Percentiles rank a stretch among this genome's conserved stretches.
Conservation (phyloP, 1,284 basidiomycete genomes). For the Microbotryum silenes-acaulis region DNA sequence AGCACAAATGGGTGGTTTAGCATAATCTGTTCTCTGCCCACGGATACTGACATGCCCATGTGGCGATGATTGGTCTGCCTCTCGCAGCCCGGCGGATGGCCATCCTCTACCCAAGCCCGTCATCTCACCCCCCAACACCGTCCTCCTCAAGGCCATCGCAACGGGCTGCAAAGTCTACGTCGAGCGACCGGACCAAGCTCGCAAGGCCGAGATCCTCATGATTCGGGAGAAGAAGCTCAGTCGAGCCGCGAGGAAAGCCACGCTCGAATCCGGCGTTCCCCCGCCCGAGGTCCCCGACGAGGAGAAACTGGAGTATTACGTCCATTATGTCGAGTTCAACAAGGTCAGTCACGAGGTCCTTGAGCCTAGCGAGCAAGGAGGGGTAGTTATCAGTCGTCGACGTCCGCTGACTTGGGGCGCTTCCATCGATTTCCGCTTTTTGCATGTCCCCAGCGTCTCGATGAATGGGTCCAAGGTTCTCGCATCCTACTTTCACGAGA, state of each 20-base stretch:
- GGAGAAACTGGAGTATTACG: constrained; percentile 72
- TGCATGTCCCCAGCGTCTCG: constrained; percentile 54
- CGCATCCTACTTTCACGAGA: constrained; percentile 76
- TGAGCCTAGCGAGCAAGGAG: constrained; percentile 20
- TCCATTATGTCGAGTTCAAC: constrained; percentile 96
- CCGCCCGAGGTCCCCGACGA: constrained; percentile 47
- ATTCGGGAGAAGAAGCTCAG: constrained; percentile 69
- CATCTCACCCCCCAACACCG: constrained; percentile 35
- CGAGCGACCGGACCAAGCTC: constrained; percentile 70
- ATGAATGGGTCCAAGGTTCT: constrained; percentile 93
- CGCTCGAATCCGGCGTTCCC: constrained; percentile 41
- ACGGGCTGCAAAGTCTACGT: constrained; percentile 92
- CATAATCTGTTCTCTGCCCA: no score
- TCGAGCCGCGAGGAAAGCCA: constrained; percentile 47
- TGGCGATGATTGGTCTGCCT: neutral
- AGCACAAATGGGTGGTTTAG: no score
- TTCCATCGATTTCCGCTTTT: no score
- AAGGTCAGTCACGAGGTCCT: constrained; percentile 47
- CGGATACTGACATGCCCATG: no score
- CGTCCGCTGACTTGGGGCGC: no score
- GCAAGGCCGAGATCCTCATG: constrained; percentile 85
- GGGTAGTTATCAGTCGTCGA: neutral
- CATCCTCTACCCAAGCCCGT: constrained; percentile 26
- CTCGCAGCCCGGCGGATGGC: neutral
- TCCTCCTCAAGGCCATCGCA: constrained; percentile 45